These are phyloP conservation scores for Rutstroemia sp. DNA, from an alignment of 2,329 filamentous ascomycete genomes.

Conservation along the genomic window DNA sequence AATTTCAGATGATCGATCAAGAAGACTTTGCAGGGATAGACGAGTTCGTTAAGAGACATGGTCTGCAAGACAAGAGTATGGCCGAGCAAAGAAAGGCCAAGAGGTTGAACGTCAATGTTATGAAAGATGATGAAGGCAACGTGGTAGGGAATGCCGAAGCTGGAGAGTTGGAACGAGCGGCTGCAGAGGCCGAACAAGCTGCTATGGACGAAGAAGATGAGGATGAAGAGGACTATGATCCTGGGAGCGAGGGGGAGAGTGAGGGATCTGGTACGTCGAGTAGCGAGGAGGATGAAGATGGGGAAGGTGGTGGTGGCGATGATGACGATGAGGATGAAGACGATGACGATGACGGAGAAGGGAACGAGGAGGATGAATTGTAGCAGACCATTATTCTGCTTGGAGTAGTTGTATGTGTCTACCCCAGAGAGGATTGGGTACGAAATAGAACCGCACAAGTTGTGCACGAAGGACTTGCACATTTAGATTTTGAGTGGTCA, in stretches of 20 bases:
- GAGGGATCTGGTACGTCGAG: slow-evolving; percentile 21
- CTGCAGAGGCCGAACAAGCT: slow-evolving; percentile 31
- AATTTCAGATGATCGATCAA: slow-evolving; percentile 64
- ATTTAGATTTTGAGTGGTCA: too few species aligned
- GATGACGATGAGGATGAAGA: slow-evolving; percentile 17
- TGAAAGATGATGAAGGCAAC: slow-evolving; percentile 35
- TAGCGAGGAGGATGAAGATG: slow-evolving; percentile 26
- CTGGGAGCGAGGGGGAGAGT: slow-evolving; percentile 35
- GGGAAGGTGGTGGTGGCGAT: slow-evolving; percentile 33
- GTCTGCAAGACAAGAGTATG: slow-evolving; percentile 60
- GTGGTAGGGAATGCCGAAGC: slow-evolving; percentile 34
- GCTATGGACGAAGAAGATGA: slow-evolving; percentile 54
- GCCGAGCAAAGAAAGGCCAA: slow-evolving; percentile 60
- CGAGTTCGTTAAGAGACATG: slow-evolving; percentile 52
- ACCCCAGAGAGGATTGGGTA: too few species aligned
- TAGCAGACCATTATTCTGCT: neutral
- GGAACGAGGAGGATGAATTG: slow-evolving; percentile 10
- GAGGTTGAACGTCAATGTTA: slow-evolving; percentile 47
- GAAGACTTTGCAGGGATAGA: slow-evolving; percentile 59
- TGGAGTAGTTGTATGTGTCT: too few species aligned
- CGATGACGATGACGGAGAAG: slow-evolving; percentile 11
- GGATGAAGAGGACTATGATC: slow-evolving; percentile 61
- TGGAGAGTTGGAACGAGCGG: slow-evolving; percentile 27
- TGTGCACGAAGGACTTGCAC: too few species aligned
- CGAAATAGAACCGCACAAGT: too few species aligned